Base-by-base conservation (phyloP, 257 asterid genomes). In the Nicotiana obtusifolia region DNA sequence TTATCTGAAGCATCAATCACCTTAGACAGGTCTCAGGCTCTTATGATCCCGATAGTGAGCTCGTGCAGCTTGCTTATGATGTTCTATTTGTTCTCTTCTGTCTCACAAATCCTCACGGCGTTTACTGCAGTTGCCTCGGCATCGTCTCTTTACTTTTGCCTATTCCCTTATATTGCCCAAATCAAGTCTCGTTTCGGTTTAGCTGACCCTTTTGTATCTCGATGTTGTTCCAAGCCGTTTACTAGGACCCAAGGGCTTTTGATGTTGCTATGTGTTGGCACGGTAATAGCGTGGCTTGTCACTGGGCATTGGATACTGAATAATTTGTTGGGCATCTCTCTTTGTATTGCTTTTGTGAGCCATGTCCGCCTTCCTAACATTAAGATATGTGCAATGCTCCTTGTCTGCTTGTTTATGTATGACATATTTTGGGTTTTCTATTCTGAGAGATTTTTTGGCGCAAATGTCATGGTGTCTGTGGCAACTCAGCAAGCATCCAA, bases 341-440 rank as follows among this genome's bases (percentile, higher is more conserved):
- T 95, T n/a, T 94, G 99, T 83, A 87, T 94, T 44, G 98, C 98
- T 62, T 95, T 95, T 86, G 99, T 95, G 78, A 94, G 99, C 90
- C 99, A 95, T 82, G 97, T 95, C 76, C 97, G 98, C 77, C 92
- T 95, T 65, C 99, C 98, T 44, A 95, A 95, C 85, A 95, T 95
- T 90, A 95, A 94, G 90, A 93, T 91, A 49, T 95, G 99, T 75
- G 97, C 97, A 22, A 90, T 91, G 91, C 97, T 95, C 66, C 98
- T 95, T 47, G 82, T 77, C 52, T 94, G 99, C 82, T 87, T 95
- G 87, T 95, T 95, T 78, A 90, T 95, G 57, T 95, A 95, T 64
- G 99, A 94, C 85, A 86, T 95, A 80, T 95, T 95, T 84, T 95
- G 99, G 99, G 99, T 95, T 80, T 95, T 94, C 87, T 95, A 82